Evolutionary conservation across 176 grass and related monocot species (phyloP).

Genomic region (Bromus sterilis): DNA sequence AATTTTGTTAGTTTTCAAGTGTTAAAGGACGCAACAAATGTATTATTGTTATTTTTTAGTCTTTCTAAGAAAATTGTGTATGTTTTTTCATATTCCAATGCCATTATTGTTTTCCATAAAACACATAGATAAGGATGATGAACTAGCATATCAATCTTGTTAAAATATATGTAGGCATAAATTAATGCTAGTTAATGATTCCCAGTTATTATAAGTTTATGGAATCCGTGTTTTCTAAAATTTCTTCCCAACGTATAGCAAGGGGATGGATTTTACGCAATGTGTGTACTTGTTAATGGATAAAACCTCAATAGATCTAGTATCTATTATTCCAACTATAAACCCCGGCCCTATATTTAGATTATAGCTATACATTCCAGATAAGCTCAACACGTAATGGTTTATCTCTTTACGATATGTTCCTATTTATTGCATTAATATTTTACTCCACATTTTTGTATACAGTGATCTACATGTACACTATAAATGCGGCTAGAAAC

Average conservation of each 20-base stretch:
- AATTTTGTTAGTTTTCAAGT: too few relatives aligned
- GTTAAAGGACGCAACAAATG: too few relatives aligned
- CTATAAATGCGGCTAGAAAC: not conserved
- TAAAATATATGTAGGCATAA: not conserved
- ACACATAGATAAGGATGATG: not conserved
- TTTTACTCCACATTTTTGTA: not conserved
- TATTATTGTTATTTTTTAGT: too few relatives aligned
- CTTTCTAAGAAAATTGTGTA: not conserved
- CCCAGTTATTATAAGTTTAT: not conserved
- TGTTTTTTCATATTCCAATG: not conserved
- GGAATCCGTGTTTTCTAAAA: not conserved
- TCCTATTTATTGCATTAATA: not conserved
- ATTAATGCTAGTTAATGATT: not conserved
- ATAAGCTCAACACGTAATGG: not conserved
- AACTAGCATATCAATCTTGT: not conserved
- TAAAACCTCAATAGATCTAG: not conserved
- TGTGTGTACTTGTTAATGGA: not conserved
- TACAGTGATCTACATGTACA: not conserved
- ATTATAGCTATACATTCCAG: not conserved
- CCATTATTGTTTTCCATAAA: not conserved
- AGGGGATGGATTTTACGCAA: not conserved
- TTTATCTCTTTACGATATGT: not conserved
- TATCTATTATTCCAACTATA: not conserved
- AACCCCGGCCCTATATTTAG: not conserved
- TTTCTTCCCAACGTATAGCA: not conserved